Evolutionary conservation across 352 stramenopile species (phyloP), one percentile per base, ranked within the genome.

Genomic region (Pythium graminicola): DNA sequence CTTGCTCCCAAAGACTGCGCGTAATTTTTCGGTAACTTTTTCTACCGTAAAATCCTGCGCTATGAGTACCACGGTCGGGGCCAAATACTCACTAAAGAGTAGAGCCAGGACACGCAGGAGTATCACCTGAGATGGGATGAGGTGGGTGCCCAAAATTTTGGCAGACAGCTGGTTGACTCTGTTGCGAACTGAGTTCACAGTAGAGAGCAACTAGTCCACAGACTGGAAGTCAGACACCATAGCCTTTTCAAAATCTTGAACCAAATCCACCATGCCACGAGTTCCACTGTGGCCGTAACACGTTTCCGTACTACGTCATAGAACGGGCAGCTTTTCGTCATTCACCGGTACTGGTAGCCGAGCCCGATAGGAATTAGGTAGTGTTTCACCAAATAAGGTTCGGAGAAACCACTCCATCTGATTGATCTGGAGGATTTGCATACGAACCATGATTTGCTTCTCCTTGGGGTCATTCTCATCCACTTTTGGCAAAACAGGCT

Each of bases 331-430:
- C 26, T 38, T 50, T 26, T 36, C 24, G 2, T 50, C 27, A 28
- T 38, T 50, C 14, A 38, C 24, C 43, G 26, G 14, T 38, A n/a
- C 22, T 19, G 32, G 46, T 33, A 43, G 19, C 32, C 43, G 48
- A 2, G 33, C 36, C n/a, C 48, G 48, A n/a, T 27, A 27, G 7
- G 16, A 10, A 14, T 0, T 20, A 4, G 46, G 46, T n/a, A 53
- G 29, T 1, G 32, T 43, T 31, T 35, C 13, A 33, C 43, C 43
- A 8, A 42, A 33, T 33, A 43, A 8, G 31, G 41, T 23, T 6
- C 32, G 46, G 17, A 43, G 29, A 23, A 33, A 53, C 46, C 46
- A 53, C 46, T 28, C 17, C 46, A 32, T 17, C 6, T 53, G 29
- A 10, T 32, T 10, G 46, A 53, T 53, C 29, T 53, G 46, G 20